These are phyloP conservation scores for Craterostigma plantagineum DNA, from an alignment of 257 asterid genomes.

Conservation along the genomic window DNA sequence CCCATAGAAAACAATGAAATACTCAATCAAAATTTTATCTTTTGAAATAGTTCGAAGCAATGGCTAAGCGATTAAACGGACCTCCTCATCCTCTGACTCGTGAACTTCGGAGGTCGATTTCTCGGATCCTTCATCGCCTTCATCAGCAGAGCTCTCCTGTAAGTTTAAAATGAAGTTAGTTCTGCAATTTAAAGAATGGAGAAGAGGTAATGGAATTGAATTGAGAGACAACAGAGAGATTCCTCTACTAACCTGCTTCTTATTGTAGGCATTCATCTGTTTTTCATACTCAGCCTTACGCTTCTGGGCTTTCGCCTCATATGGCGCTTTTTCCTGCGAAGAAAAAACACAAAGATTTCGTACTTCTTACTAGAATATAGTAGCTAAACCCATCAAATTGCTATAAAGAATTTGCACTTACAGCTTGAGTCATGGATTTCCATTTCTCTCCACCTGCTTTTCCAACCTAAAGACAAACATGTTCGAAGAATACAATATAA, in stretches of 20 bases:
- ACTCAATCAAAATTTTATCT: too few species aligned
- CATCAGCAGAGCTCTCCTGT: conserved; percentile 82
- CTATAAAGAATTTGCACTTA: conserved; percentile 12
- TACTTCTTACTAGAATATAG: too few species aligned
- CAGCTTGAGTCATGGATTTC: conserved; percentile 71
- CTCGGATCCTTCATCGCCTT: conserved; percentile 64
- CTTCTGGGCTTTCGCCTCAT: conserved; percentile 89
- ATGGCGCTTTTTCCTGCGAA: conserved; percentile 78
- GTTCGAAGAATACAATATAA: conserved; percentile 1
- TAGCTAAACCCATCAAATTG: too few species aligned
- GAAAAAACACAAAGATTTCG: too few species aligned
- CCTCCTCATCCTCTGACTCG: conserved; percentile 59
- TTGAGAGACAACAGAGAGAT: background rate
- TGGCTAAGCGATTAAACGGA: conserved; percentile 8
- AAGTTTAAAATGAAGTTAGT: conserved; percentile 8
- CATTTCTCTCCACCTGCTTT: conserved; percentile 97
- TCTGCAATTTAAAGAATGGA: background rate
- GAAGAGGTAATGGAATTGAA: background rate
- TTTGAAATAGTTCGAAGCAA: background rate
- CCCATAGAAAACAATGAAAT: conserved; percentile 12
- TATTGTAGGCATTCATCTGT: conserved; percentile 71
- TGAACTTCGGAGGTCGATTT: conserved; percentile 62
- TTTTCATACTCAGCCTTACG: conserved; percentile 65
- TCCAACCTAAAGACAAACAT: conserved; percentile 48
- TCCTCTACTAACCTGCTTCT: conserved; percentile 44